Evolutionary conservation across 345 rosid species (phyloP).

Genomic region (Trapa incisa): DNA sequence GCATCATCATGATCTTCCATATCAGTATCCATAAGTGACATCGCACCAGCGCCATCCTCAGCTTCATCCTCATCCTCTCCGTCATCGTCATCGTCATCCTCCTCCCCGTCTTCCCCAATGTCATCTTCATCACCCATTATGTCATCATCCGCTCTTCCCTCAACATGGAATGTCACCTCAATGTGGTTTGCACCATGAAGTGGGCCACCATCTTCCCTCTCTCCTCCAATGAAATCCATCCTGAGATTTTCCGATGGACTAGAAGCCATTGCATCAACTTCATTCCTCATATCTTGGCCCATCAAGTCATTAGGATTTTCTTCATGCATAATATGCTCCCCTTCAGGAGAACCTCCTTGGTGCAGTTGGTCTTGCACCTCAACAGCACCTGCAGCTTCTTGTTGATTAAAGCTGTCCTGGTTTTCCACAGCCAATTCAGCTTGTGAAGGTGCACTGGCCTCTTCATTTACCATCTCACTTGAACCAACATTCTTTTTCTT

Average conservation of each 20-base stretch:
- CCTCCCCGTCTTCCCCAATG: conserved; percentile 84
- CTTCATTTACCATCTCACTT: conserved; percentile 39
- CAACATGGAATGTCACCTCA: conserved; percentile 40
- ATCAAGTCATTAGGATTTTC: conserved; percentile 32
- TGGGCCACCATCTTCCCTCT: conserved; percentile 60
- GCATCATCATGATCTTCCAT: conserved; percentile 90
- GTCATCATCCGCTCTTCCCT: conserved; percentile 72
- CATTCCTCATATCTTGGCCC: conserved; percentile 67
- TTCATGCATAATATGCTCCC: conserved; percentile 29
- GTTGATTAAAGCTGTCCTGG: conserved; percentile 34
- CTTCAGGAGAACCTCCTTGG: conserved; percentile 37
- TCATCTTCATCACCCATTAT: conserved; percentile 77
- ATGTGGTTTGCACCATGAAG: conserved; percentile 48
- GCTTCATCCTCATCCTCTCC: conserved; percentile 93
- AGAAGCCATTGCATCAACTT: conserved; percentile 37
- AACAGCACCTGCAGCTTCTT: conserved; percentile 31
- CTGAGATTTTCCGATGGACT: conserved; percentile 48
- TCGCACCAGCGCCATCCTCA: conserved; percentile 91
- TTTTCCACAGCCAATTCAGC: conserved; percentile 34
- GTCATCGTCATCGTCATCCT: conserved; percentile 72
- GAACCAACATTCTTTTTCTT: conserved; percentile 45
- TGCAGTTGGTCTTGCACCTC: conserved; percentile 37
- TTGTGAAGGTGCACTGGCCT: conserved; percentile 23
- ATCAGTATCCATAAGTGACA: conserved; percentile 90
- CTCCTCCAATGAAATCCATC: conserved; percentile 80